phyloP scores from a whole-genome alignment of 176 grass and related monocot genomes.

The Zoysia pacifica region DNA sequence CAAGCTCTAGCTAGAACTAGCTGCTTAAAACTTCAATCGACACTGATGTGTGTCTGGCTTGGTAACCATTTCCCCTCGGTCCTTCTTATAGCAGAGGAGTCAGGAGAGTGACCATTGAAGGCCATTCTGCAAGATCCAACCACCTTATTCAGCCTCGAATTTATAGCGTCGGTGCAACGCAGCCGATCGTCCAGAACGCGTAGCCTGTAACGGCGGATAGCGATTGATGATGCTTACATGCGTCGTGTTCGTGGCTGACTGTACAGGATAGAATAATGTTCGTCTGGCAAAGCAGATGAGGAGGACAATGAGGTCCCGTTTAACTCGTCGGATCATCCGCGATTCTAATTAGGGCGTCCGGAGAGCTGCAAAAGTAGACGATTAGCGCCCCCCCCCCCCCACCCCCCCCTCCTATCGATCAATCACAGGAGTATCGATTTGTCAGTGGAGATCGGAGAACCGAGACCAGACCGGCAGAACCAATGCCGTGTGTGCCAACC shows the following conservation, averaged over 20 bases:
- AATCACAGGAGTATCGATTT: not conserved
- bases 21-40: not conserved
- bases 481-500: not conserved
- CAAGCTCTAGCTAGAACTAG: not conserved
- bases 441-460: not conserved
- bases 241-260: not conserved
- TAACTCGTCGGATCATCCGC: not conserved
- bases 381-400: not conserved
- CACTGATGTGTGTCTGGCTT: not conserved
- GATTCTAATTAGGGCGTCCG: not conserved
- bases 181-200: not conserved
- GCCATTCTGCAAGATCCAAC: constrained; percentile 41
- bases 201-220: not conserved
- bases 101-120: constrained; percentile 44
- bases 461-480: not conserved
- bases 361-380: not conserved
- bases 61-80: constrained; percentile 11
- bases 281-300: not conserved
- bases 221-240: not conserved
- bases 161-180: constrained; percentile 47
- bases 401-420: too few relatives aligned
- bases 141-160: constrained; percentile 35
- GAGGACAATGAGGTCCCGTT: not conserved
- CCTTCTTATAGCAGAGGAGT: constrained; percentile 22
- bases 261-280: constrained; percentile 1